Evolutionary conservation across 345 rosid species (phyloP).

Genomic region (Geranium rotundifolium): DNA sequence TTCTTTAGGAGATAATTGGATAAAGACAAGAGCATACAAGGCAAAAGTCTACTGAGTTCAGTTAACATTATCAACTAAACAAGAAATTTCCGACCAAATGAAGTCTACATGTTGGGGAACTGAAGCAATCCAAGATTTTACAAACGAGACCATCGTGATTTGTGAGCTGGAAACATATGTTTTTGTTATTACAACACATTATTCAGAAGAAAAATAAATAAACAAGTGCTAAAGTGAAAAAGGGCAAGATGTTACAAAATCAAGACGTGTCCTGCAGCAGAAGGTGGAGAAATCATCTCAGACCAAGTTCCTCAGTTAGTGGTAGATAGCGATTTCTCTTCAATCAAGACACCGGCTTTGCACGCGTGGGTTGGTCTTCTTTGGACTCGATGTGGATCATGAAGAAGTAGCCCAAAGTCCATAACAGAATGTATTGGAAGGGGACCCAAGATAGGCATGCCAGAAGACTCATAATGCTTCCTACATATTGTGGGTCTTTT

Average conservation of each 20-base stretch:
- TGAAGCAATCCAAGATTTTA: no score
- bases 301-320: constrained; percentile 1
- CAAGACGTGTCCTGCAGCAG: background rate
- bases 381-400: constrained; percentile 55
- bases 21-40: background rate
- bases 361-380: constrained; percentile 60
- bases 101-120: background rate
- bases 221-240: background rate
- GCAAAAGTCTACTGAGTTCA: background rate
- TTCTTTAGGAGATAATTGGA: background rate
- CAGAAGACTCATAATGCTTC: constrained; percentile 71
- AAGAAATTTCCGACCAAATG: background rate
- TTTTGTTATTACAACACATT: background rate
- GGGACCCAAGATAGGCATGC: constrained; percentile 76
- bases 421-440: constrained; percentile 61
- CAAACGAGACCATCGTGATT: background rate
- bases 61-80: background rate
- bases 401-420: constrained; percentile 65
- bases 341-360: constrained; percentile 41
- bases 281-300: background rate
- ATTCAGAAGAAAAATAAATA: background rate
- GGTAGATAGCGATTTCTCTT: constrained; percentile 5
- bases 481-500: constrained; percentile 85
- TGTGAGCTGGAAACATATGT: background rate
- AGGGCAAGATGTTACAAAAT: background rate